phyloP scores from a whole-genome alignment of 148 eudicot genomes.

The Spergularia marina region DNA sequence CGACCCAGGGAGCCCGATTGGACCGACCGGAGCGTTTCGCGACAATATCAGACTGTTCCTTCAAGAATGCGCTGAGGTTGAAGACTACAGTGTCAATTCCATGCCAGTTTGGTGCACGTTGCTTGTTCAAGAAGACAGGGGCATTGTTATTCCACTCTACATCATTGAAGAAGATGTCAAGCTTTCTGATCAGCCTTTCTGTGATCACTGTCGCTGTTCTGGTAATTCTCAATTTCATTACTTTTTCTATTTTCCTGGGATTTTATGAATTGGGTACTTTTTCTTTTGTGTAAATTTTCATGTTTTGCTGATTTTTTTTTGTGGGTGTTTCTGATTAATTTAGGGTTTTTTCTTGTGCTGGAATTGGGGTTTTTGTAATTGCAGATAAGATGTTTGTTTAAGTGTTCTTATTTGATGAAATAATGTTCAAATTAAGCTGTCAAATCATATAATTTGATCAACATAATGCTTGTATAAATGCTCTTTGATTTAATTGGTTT shows the following conservation, averaged over 20 bases:
- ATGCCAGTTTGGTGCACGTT: constrained; percentile 60
- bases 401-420: no score
- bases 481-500: no score
- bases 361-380: not conserved
- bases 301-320: constrained; percentile 1
- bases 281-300: constrained; percentile 5
- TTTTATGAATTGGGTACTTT: constrained; percentile 13
- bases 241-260: not conserved
- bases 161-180: constrained; percentile 48
- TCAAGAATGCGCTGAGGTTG: constrained; percentile 40
- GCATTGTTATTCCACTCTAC: constrained; percentile 49
- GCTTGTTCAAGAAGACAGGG: constrained; percentile 35
- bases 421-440: no score
- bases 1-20: constrained; percentile 25
- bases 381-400: not conserved
- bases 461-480: no score
- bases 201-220: constrained; percentile 78
- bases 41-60: constrained; percentile 55
- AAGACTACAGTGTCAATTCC: constrained; percentile 30
- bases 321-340: not conserved
- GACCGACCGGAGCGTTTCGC: constrained; percentile 42
- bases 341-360: not conserved
- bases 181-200: constrained; percentile 42
- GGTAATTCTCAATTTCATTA: constrained; percentile 33
- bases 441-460: no score